Percentiles rank a stretch among this genome's conserved stretches.
Evolutionary conservation across 2,329 filamentous ascomycete genomes (phyloP).

Genomic region (Trichoderma koningiopsis): DNA sequence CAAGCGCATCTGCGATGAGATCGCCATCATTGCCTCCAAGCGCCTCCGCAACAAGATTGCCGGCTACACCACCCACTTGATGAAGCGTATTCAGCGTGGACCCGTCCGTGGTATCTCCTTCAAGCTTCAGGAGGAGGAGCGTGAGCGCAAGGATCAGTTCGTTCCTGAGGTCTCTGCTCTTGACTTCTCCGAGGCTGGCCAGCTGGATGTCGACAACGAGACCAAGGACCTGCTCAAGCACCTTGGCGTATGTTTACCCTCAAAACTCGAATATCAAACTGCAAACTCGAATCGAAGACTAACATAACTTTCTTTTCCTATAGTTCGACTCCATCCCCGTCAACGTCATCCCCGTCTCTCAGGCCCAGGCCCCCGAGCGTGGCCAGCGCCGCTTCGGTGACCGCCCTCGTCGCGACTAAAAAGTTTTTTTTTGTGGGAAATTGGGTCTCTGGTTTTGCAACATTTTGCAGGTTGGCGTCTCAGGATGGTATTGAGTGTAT

Average conservation of each 20-base stretch:
- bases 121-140: slow-evolving; percentile 99
- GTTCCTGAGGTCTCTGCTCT: slow-evolving; percentile 98
- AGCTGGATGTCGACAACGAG: slow-evolving; percentile 93
- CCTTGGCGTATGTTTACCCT: slow-evolving; percentile 78
- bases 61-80: slow-evolving; percentile 96
- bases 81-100: slow-evolving; percentile 99
- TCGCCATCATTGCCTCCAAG: slow-evolving; percentile 99
- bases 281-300: background rate
- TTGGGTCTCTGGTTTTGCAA: slow-evolving; percentile 49
- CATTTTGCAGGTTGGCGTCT: slow-evolving; percentile 57
- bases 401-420: slow-evolving; percentile 51
- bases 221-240: slow-evolving; percentile 99
- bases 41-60: slow-evolving; percentile 99
- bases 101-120: slow-evolving; percentile 99
- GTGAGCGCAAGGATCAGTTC: slow-evolving; percentile 99
- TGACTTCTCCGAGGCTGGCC: slow-evolving; percentile 94
- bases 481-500: slow-evolving; percentile 58
- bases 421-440: slow-evolving; percentile 37
- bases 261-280: background rate
- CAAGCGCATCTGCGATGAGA: slow-evolving; percentile 99
- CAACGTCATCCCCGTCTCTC: slow-evolving; percentile 88
- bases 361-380: slow-evolving; percentile 85
- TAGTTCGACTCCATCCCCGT: slow-evolving; percentile 97
- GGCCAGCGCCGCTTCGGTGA: slow-evolving; percentile 74
- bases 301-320: background rate